A percentile compares a stretch with the other conserved stretches of the same genome.
These are phyloP conservation scores for Kwoniella europaea DNA, from an alignment of 768 basidiomycete species.

Conservation along the genomic window DNA sequence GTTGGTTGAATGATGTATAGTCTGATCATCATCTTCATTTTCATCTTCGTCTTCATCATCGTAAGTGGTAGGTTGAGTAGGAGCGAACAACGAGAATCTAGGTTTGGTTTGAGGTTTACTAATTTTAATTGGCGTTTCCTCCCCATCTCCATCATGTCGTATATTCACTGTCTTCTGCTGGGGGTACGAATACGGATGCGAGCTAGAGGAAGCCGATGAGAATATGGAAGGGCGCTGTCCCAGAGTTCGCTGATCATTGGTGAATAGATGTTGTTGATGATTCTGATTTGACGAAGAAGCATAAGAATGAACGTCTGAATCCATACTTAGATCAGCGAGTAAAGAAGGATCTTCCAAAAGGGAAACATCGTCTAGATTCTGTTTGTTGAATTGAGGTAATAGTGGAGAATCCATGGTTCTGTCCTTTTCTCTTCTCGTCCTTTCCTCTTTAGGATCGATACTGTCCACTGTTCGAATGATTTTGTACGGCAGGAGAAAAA, in stretches of 20 bases:
- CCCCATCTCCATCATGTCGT: not conserved
- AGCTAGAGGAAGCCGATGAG: not conserved
- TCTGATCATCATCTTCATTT: conserved; percentile 34
- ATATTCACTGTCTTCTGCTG: not conserved
- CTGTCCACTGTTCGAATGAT: too few species aligned
- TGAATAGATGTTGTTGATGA: not conserved
- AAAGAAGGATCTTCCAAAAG: conserved; percentile 26
- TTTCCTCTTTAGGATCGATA: too few species aligned
- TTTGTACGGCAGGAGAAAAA: too few species aligned
- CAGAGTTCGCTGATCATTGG: not conserved
- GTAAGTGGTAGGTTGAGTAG: conserved; percentile 19
- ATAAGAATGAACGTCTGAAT: conserved; percentile 21
- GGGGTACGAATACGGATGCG: too few species aligned
- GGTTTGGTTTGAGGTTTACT: conserved; percentile 25
- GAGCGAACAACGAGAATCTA: conserved; percentile 50
- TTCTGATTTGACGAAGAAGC: conserved; percentile 8
- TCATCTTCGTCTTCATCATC: conserved; percentile 15
- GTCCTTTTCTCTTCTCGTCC: not conserved
- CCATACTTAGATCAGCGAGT: conserved; percentile 37
- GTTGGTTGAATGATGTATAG: conserved; percentile 23
- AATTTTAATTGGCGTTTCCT: not conserved
- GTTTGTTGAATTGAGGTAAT: conserved; percentile 33
- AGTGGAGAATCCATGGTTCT: conserved; percentile 46
- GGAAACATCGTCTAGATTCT: conserved; percentile 9
- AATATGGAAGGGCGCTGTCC: not conserved